phyloP scores from a whole-genome alignment of 805 yeast genomes.

The Candida dajiaensis region DNA sequence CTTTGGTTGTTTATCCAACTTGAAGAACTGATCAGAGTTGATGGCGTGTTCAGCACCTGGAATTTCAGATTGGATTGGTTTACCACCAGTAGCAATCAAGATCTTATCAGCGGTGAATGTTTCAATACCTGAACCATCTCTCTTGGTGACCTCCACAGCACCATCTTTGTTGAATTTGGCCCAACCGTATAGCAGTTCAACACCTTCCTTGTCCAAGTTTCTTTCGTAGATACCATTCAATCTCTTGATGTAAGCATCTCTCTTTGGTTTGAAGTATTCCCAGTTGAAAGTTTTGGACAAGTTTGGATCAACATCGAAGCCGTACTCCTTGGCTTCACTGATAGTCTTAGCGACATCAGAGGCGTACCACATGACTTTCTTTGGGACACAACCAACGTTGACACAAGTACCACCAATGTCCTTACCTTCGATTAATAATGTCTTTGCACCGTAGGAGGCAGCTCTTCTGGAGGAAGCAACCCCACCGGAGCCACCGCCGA shows the following conservation, averaged over 20 bases:
- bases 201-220: slow-evolving; percentile 83
- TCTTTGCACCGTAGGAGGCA: slow-evolving; percentile 86
- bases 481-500: slow-evolving; percentile 99
- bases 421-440: slow-evolving; percentile 73
- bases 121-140: slow-evolving; percentile 48
- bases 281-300: slow-evolving; percentile 67
- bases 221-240: slow-evolving; percentile 91
- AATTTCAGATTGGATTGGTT: slow-evolving; percentile 65
- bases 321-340: slow-evolving; percentile 74
- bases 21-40: slow-evolving; percentile 88
- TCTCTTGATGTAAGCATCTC: slow-evolving; percentile 86
- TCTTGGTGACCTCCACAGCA: slow-evolving; percentile 69
- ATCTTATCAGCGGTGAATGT: slow-evolving; percentile 74
- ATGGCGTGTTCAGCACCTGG: slow-evolving; percentile 82
- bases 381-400: slow-evolving; percentile 98
- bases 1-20: slow-evolving; percentile 76
- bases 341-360: slow-evolving; percentile 79
- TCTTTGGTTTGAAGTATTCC: slow-evolving; percentile 72
- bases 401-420: slow-evolving; percentile 98
- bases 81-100: slow-evolving; percentile 91
- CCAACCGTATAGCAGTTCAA: slow-evolving; percentile 79
- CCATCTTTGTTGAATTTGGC: slow-evolving; percentile 71
- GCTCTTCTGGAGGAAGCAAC: slow-evolving; percentile 98
- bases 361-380: slow-evolving; percentile 98
- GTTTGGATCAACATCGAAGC: slow-evolving; percentile 58